Conservation (phyloP, 2,329 filamentous ascomycete genomes). For the Scleromitrula shiraiana region DNA sequence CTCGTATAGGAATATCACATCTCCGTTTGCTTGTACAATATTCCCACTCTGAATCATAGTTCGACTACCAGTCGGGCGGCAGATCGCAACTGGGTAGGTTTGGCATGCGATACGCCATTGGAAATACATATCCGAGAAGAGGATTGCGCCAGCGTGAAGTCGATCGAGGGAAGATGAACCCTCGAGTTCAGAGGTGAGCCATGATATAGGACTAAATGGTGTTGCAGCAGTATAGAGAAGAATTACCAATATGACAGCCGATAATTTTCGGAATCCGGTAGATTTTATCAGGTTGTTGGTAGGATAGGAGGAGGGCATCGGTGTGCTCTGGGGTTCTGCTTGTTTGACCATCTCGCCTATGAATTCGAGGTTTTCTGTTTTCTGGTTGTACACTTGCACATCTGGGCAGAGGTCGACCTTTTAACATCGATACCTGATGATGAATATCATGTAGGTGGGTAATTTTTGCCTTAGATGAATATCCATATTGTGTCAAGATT, state of each 20-base stretch:
- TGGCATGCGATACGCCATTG: constrained; percentile 20
- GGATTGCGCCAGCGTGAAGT: constrained; percentile 14
- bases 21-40: background rate
- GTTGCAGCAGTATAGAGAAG: constrained; percentile 15
- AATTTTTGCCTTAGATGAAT: too few species aligned
- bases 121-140: constrained; percentile 16
- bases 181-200: constrained; percentile 10
- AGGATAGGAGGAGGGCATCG: background rate
- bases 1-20: constrained; percentile 14
- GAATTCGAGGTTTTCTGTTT: background rate
- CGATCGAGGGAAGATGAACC: constrained; percentile 16
- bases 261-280: constrained; percentile 1
- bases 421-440: too few species aligned
- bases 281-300: background rate
- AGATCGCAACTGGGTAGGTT: constrained; percentile 8
- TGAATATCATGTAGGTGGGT: too few species aligned
- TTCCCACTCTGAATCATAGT: constrained; percentile 1
- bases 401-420: too few species aligned
- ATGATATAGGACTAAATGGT: constrained; percentile 19
- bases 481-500: background rate
- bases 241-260: background rate
- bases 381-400: too few species aligned
- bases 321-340: constrained; percentile 1
- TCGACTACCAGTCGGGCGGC: background rate
- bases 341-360: constrained; percentile 4